Evolutionary conservation across 2,329 filamentous ascomycete genomes (phyloP), one percentile per base, ranked within the genome.

Genomic region (Sporothrix brasiliensis): DNA sequence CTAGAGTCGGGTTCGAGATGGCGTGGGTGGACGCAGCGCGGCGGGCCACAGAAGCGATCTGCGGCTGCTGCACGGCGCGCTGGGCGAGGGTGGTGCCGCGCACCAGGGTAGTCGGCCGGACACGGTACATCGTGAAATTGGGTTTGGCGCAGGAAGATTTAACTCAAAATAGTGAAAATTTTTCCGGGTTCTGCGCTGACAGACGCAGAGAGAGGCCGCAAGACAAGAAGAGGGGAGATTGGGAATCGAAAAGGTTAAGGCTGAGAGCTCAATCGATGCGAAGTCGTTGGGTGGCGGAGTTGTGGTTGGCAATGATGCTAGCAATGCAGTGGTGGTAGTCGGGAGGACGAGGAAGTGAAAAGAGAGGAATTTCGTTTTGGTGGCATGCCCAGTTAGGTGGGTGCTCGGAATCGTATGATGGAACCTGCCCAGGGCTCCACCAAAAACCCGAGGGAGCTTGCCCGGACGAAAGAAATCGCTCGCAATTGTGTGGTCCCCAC

Each of bases 1-100:
- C 92, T 79, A 99, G 89, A 72, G 93, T 97, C 77, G 96, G 95
- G 86, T 97, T 98, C 79, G 94, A 96, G 84, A 99, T 96, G 80
- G 94, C 94, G 82, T 97, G 93, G 77, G 92, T 92, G 77, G 91
- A 88, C 78, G 88, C 84, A 79, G 83, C 82, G 74, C 82, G 80
- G 77, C 82, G 81, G 77, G 83, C 80, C 70, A 79, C 77, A 75
- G 77, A 73, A 74, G 75, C 80, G 79, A 80, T 80, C 80, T 80
- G 69, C 79, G 79, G 80, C 77, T 81, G 76, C 67, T 66, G n/a
- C 9, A 66, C 69, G 41, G 69, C 70, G 63, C 70, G 70, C 72
- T 65, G 69, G 21, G 72, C 70, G 50, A 67, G 53, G 30, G 60
- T 24, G 49, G 67, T 77, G 79, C 81, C 80, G 81, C 85, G 85